Base-by-base conservation (phyloP, 2,329 filamentous ascomycete genomes). In the Cladorrhinum sp. region DNA sequence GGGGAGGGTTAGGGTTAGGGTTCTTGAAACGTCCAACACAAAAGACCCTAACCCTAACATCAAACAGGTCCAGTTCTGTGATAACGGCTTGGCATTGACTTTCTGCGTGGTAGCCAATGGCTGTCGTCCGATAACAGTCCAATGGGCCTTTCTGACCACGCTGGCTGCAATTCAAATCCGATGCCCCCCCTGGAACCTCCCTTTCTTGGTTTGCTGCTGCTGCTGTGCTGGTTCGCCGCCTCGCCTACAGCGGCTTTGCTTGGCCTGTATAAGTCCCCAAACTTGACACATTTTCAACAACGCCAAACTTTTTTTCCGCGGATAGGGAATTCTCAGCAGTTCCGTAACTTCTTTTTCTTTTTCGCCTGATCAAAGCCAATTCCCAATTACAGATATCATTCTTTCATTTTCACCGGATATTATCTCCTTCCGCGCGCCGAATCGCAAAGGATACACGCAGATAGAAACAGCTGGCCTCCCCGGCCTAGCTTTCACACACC, bases 91-190 rank as follows among this genome's bases (percentile, higher is more conserved):
- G 42, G 42, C 42, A 21, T 46, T 20, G 42, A 21, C n/a, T 46
- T 59, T 57, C 55, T 36, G 50, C n/a, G 39, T 23, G 12, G 16
- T 9, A 55, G 21, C 64, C 59, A 65, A 65, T 55, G 28, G 28
- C 8, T 33, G 16, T 6, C 30, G 3, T 16, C 23, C 52, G 61
- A 64, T 62, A 62, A 57, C 8, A 30, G 16, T 21, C 28, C 52
- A 20, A 36, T 18, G 39, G 53, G n/a, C 5, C 60, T 54, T 62
- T 64, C 42, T 65, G 65, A 66, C 65, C 64, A 66, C 65, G 64
- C 62, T 66, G 65, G 65, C 33, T 64, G 63, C 58, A 61, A 53
- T 62, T 59, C 53, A n/a, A 42, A n/a, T n/a, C n/a, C n/a, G n/a
- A n/a, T 42, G 6, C 36, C 6, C 28, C 28, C 12, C 21, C 49